Percentiles rank a stretch among this genome's conserved stretches.
Conservation (phyloP, 176 grass and related monocot species). For the Lolium multiflorum region DNA sequence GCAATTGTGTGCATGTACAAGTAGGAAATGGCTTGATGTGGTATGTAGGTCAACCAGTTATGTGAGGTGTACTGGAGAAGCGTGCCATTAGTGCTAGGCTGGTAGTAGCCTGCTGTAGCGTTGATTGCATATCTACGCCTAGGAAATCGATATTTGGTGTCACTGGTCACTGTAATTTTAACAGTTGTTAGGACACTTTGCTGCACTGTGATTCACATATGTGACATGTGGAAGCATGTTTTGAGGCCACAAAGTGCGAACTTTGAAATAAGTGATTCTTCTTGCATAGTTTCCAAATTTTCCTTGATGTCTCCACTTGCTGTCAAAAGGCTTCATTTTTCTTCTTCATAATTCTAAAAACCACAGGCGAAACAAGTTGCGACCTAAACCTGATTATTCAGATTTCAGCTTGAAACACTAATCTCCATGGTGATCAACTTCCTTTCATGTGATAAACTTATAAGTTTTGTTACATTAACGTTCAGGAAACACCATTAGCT, state of each 20-base stretch:
- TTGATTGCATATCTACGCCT: background rate
- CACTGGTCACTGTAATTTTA: background rate
- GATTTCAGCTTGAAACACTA: background rate
- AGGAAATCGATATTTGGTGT: background rate
- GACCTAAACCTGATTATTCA: constrained; percentile 16
- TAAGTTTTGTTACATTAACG: background rate
- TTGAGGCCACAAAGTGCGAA: constrained; percentile 16
- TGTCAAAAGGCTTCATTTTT: background rate
- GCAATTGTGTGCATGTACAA: background rate
- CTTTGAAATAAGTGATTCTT: background rate
- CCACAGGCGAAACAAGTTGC: background rate
- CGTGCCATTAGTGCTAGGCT: background rate
- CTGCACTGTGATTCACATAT: background rate
- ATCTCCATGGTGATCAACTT: constrained; percentile 6
- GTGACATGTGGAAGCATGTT: constrained; percentile 2
- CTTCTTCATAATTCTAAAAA: background rate
- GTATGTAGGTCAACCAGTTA: background rate
- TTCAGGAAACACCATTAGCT: background rate
- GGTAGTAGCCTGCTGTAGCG: background rate
- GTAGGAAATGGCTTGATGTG: background rate
- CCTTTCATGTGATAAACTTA: background rate
- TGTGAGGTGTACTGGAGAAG: constrained; percentile 11
- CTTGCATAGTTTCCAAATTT: background rate
- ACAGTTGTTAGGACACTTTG: background rate
- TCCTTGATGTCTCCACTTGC: constrained; percentile 1